These are phyloP conservation scores for Pleurozium schreberi DNA, from an alignment of 225 moss, liverwort and hornwort genomes.

Conservation along the genomic window DNA sequence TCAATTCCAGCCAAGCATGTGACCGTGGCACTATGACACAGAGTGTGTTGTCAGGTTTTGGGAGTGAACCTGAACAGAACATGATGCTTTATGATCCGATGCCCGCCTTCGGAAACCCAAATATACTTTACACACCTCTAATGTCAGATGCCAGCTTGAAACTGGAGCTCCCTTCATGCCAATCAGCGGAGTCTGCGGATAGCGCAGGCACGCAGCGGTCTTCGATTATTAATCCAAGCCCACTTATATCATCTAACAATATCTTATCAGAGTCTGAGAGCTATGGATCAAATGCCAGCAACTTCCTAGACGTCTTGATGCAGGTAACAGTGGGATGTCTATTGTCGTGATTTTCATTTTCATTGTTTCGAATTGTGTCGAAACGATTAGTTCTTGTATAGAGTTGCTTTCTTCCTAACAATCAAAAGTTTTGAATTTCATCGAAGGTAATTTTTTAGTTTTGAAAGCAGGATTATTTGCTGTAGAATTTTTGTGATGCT, in stretches of 20 bases:
- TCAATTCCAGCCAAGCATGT: constrained; percentile 64
- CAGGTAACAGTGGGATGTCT: constrained; percentile 32
- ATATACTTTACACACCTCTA: constrained; percentile 64
- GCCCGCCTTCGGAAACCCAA: constrained; percentile 49
- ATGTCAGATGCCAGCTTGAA: constrained; percentile 74
- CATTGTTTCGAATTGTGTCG: background rate
- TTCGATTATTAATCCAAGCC: constrained; percentile 57
- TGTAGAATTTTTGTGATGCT: background rate
- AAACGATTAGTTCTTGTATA: background rate
- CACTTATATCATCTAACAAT: constrained; percentile 55
- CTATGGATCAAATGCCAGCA: constrained; percentile 59
- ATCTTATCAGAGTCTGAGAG: constrained; percentile 72
- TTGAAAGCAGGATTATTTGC: background rate
- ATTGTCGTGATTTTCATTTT: background rate
- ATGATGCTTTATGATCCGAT: constrained; percentile 57
- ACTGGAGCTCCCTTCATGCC: constrained; percentile 99
- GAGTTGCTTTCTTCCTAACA: background rate
- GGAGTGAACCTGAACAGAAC: constrained; percentile 67
- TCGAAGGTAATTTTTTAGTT: background rate
- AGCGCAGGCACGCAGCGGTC: constrained; percentile 81
- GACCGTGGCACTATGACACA: constrained; percentile 64
- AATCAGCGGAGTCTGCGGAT: constrained; percentile 98
- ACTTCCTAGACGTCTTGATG: constrained; percentile 63
- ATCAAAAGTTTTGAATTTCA: background rate
- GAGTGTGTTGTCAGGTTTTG: constrained; percentile 55